Evolutionary conservation across 169 alveolate species (phyloP).

Genomic region (Eimeria tenella): DNA sequence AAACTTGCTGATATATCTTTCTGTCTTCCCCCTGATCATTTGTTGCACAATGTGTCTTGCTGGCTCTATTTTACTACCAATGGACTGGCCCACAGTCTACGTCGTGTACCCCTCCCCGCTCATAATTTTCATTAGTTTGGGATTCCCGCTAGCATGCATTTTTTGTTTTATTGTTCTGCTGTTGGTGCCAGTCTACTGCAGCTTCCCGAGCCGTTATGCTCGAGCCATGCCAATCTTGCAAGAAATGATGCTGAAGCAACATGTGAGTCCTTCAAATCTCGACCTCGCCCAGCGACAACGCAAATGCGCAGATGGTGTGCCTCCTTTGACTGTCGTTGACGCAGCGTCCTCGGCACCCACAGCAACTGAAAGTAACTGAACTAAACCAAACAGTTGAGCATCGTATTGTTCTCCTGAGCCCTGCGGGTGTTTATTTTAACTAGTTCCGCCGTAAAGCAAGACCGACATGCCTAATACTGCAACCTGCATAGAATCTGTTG

Average conservation of each 20-base stretch:
- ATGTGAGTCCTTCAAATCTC: too few relatives aligned
- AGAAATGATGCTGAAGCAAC: not conserved
- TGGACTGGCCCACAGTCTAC: conserved; percentile 58
- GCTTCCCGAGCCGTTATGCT: conserved; percentile 24
- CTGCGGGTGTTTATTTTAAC: too few relatives aligned
- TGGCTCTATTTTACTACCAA: conserved; percentile 9
- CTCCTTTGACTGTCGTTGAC: too few relatives aligned
- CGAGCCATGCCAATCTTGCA: conserved; percentile 26
- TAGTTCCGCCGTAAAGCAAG: too few relatives aligned
- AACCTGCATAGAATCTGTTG: too few relatives aligned
- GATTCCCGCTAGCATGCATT: not conserved
- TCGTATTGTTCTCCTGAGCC: too few relatives aligned
- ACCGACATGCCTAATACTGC: too few relatives aligned
- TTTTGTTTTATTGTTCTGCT: not conserved
- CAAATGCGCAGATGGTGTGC: too few relatives aligned
- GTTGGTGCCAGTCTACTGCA: conserved; percentile 28
- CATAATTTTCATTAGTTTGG: not conserved
- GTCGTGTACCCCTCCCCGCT: conserved; percentile 25
- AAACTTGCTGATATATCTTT: not conserved
- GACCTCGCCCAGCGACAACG: too few relatives aligned
- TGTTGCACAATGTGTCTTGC: not conserved
- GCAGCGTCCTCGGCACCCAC: too few relatives aligned
- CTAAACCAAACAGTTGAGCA: too few relatives aligned
- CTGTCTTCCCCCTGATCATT: not conserved
- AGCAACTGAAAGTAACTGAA: too few relatives aligned